Conservation (phyloP, 352 stramenopile genomes). For the Phytophthora pisi region DNA sequence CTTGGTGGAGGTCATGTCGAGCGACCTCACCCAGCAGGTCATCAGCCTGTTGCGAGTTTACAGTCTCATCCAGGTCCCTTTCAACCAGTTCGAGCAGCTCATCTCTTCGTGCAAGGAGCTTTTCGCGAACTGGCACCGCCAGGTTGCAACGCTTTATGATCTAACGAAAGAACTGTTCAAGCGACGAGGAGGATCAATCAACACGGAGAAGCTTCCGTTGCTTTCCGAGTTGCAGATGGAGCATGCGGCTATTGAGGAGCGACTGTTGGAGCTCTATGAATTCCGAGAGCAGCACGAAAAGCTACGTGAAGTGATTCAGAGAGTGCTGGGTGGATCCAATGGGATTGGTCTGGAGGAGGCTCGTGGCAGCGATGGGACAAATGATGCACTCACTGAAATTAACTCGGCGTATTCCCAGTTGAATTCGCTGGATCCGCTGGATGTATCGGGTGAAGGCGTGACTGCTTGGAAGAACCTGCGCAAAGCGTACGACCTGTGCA, state of each 20-base stretch:
- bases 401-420: slow-evolving; percentile 90
- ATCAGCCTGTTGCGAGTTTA: slow-evolving; percentile 83
- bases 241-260: slow-evolving; percentile 85
- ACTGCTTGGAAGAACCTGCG: slow-evolving; percentile 85
- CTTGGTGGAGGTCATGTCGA: slow-evolving; percentile 88
- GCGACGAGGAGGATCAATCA: slow-evolving; percentile 79
- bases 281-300: slow-evolving; percentile 94
- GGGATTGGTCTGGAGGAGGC: slow-evolving; percentile 38
- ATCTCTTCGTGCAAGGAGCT: slow-evolving; percentile 82
- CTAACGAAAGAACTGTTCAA: slow-evolving; percentile 88
- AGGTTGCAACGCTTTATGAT: slow-evolving; percentile 86
- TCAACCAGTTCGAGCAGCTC: slow-evolving; percentile 83
- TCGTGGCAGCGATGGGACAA: slow-evolving; percentile 66
- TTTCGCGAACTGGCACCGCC: slow-evolving; percentile 87
- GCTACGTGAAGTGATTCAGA: slow-evolving; percentile 86
- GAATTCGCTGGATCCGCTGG: slow-evolving; percentile 77
- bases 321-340: slow-evolving; percentile 72
- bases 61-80: slow-evolving; percentile 85
- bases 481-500: slow-evolving; percentile 91
- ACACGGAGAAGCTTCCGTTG: slow-evolving; percentile 78
- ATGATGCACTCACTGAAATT: slow-evolving; percentile 86
- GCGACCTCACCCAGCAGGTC: slow-evolving; percentile 83
- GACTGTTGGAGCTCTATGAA: slow-evolving; percentile 86
- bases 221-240: slow-evolving; percentile 88
- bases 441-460: slow-evolving; percentile 85